Evolutionary conservation across 2,329 filamentous ascomycete species (phyloP).

Genomic region (Cladophialophora psammophila): DNA sequence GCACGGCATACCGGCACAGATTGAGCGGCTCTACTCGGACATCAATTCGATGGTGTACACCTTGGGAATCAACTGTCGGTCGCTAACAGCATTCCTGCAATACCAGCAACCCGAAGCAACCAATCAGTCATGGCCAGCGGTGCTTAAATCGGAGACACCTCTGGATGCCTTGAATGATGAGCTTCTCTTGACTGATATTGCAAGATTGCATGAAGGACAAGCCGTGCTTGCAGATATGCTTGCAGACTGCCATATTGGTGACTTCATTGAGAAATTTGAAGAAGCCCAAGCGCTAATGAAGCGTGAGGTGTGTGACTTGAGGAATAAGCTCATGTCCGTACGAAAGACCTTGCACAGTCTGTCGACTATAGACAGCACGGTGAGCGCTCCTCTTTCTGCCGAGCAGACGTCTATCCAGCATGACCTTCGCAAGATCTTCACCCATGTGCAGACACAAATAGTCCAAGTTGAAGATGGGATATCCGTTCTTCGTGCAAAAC

Average conservation of each 20-base stretch:
- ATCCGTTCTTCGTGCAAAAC: conserved; percentile 77
- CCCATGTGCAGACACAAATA: conserved; percentile 75
- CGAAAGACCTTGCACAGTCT: conserved; percentile 75
- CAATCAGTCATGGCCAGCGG: conserved; percentile 57
- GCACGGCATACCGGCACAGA: conserved; percentile 58
- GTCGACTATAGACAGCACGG: conserved; percentile 72
- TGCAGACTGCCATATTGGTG: conserved; percentile 71
- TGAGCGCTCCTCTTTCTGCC: conserved; percentile 77
- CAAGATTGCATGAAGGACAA: conserved; percentile 70
- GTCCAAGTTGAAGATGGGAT: conserved; percentile 81
- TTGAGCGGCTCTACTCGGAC: conserved; percentile 59
- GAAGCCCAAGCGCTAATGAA: conserved; percentile 70
- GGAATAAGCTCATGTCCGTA: conserved; percentile 78
- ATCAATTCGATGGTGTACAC: conserved; percentile 87
- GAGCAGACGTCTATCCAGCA: conserved; percentile 86
- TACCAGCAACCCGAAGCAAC: conserved; percentile 57
- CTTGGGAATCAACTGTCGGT: conserved; percentile 83
- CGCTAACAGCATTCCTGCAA: conserved; percentile 63
- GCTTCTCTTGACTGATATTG: conserved; percentile 79
- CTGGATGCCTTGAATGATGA: conserved; percentile 73
- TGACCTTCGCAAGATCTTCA: conserved; percentile 79
- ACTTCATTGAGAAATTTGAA: conserved; percentile 72
- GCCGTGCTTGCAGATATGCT: conserved; percentile 71
- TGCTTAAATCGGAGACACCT: conserved; percentile 58
- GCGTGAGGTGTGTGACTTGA: conserved; percentile 74